These are phyloP conservation scores for Sporothrix dimorphospora DNA, from an alignment of 2,329 filamentous ascomycete species.

Conservation along the genomic window DNA sequence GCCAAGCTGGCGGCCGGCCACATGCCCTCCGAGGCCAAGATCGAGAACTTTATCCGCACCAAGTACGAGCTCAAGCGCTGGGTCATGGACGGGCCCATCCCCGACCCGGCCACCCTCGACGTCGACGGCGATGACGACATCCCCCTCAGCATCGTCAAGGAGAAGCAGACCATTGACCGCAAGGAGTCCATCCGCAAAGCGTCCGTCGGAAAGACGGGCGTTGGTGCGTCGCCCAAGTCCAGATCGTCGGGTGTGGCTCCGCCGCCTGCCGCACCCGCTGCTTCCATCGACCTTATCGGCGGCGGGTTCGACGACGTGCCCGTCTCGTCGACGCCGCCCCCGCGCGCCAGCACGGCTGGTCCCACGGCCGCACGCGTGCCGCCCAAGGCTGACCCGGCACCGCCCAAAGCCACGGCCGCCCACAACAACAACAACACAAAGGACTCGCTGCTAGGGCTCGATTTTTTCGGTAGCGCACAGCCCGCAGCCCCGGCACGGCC, in stretches of 20 bases:
- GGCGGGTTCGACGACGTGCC: constrained; percentile 53
- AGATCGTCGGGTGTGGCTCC: constrained; percentile 48
- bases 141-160: constrained; percentile 63
- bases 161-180: constrained; percentile 66
- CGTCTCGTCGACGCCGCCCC: constrained; percentile 53
- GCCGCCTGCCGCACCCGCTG: constrained; percentile 39
- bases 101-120: constrained; percentile 87
- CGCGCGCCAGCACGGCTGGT: constrained; percentile 75
- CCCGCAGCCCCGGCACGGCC: constrained; percentile 74
- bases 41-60: constrained; percentile 98
- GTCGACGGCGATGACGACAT: constrained; percentile 85
- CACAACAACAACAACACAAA: constrained; percentile 64
- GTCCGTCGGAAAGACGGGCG: constrained; percentile 51
- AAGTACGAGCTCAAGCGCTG: constrained; percentile 99
- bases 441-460: constrained; percentile 88
- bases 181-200: constrained; percentile 65
- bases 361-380: constrained; percentile 62
- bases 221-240: constrained; percentile 36
- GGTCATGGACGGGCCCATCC: constrained; percentile 97
- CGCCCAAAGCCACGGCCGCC: constrained; percentile 61
- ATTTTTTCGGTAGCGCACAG: constrained; percentile 83
- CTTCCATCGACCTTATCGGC: constrained; percentile 72
- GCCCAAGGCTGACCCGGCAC: constrained; percentile 65
- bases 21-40: constrained; percentile 93
- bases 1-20: constrained; percentile 89